Percentiles rank a stretch among this genome's conserved stretches.
Conservation (phyloP, 192 early-diverging fungal genomes). For the Backusella circina region DNA sequence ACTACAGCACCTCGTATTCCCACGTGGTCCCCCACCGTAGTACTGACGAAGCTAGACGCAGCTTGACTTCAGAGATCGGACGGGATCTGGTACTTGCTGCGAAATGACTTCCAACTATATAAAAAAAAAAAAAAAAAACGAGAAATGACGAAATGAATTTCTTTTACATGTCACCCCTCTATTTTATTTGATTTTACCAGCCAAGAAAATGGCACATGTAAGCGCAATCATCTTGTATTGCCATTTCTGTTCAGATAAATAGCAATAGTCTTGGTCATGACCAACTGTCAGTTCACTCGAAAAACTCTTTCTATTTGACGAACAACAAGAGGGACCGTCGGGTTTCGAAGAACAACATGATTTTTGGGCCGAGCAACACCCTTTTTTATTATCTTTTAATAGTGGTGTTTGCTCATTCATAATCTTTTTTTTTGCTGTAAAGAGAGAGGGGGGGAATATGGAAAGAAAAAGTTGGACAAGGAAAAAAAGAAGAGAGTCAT, state of each 20-base stretch:
- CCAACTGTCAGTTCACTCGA: neutral
- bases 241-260: constrained; percentile 33
- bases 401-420: constrained; percentile 12
- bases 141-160: neutral
- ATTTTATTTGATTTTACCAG: constrained; percentile 46
- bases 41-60: too few relatives aligned
- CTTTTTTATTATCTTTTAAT: neutral
- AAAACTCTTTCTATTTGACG: neutral
- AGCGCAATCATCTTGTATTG: constrained; percentile 56
- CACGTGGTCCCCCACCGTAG: too few relatives aligned
- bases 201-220: constrained; percentile 54
- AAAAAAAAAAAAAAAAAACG: neutral
- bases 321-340: constrained; percentile 5
- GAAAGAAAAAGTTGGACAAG: neutral
- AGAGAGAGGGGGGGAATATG: too few relatives aligned
- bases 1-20: too few relatives aligned
- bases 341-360: constrained; percentile 2
- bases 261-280: constrained; percentile 11
- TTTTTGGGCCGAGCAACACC: neutral
- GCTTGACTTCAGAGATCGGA: too few relatives aligned
- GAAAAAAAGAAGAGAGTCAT: neutral
- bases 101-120: constrained; percentile 77
- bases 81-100: too few relatives aligned
- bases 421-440: too few relatives aligned
- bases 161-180: neutral